A percentile compares a stretch with the other conserved stretches of the same genome.
Evolutionary conservation across 495 filamentous ascomycete species (phyloP).

Genomic region (Delitschia confertaspora): DNA sequence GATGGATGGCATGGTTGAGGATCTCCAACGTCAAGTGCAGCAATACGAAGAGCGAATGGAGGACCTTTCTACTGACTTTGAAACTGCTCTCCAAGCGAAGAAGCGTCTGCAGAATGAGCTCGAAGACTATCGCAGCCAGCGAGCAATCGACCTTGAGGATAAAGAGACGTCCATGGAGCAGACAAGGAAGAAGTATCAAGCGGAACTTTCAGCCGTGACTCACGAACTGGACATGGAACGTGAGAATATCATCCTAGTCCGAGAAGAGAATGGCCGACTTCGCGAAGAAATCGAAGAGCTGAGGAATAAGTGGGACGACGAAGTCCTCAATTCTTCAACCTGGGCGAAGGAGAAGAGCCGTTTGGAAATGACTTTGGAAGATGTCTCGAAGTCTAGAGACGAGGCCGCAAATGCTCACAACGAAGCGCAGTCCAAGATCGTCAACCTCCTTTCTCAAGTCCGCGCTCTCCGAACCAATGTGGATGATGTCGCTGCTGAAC

Average conservation of each 20-base stretch:
- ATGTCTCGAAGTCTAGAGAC: slow-evolving; percentile 80
- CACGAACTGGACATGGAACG: slow-evolving; percentile 89
- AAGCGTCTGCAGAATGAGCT: slow-evolving; percentile 95
- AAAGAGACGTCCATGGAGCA: slow-evolving; percentile 95
- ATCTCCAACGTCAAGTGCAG: slow-evolving; percentile 82
- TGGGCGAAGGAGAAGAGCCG: slow-evolving; percentile 98
- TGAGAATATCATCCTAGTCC: slow-evolving; percentile 66
- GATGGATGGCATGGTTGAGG: slow-evolving; percentile 80
- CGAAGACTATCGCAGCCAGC: slow-evolving; percentile 90
- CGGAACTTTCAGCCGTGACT: slow-evolving; percentile 78
- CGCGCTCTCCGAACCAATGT: slow-evolving; percentile 71
- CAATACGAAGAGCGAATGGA: slow-evolving; percentile 84
- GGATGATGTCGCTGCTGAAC: slow-evolving; percentile 78
- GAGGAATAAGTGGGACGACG: slow-evolving; percentile 95
- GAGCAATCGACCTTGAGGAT: slow-evolving; percentile 93
- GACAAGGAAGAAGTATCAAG: slow-evolving; percentile 93
- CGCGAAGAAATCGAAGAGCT: slow-evolving; percentile 93
- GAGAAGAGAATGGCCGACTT: slow-evolving; percentile 54
- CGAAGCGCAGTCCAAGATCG: slow-evolving; percentile 86
- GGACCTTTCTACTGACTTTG: slow-evolving; percentile 82
- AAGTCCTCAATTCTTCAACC: slow-evolving; percentile 92
- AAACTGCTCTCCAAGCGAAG: slow-evolving; percentile 78
- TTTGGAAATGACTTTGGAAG: slow-evolving; percentile 81
- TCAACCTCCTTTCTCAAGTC: slow-evolving; percentile 84
- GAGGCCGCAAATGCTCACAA: slow-evolving; percentile 90